Evolutionary conservation across 2,329 filamentous ascomycete species (phyloP).

Genomic region (Fusarium sp.): DNA sequence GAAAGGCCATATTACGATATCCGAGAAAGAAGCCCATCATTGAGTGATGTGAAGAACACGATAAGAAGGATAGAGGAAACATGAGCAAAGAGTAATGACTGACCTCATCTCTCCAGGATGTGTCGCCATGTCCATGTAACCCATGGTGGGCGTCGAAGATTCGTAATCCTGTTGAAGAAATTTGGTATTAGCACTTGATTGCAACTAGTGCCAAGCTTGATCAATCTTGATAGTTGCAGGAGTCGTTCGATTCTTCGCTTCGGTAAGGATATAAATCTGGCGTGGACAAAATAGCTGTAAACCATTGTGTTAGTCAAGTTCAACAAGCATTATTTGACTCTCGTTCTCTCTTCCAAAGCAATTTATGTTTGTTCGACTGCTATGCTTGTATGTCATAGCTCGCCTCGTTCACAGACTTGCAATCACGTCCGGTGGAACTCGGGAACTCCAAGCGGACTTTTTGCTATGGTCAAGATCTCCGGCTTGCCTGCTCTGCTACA

Average conservation of each 20-base stretch:
- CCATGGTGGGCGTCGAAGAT: constrained; percentile 64
- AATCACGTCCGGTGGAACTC: constrained; percentile 36
- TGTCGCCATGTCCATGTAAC: constrained; percentile 65
- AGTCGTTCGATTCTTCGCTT: constrained; percentile 14
- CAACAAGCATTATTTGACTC: neutral
- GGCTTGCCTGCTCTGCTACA: constrained; percentile 24
- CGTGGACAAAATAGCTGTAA: neutral
- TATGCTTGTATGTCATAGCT: constrained; percentile 20
- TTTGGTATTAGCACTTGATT: constrained; percentile 37
- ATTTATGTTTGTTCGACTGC: constrained; percentile 25
- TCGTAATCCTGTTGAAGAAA: constrained; percentile 64
- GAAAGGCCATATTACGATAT: neutral
- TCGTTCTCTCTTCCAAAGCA: neutral
- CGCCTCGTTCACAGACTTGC: constrained; percentile 16
- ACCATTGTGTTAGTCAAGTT: constrained; percentile 17
- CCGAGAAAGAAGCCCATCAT: neutral
- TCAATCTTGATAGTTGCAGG: constrained; percentile 4
- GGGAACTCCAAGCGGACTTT: constrained; percentile 17
- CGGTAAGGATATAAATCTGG: neutral
- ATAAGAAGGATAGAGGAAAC: constrained; percentile 25
- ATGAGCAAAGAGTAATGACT: constrained; percentile 48
- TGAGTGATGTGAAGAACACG: neutral
- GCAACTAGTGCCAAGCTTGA: constrained; percentile 10
- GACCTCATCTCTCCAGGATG: constrained; percentile 67
- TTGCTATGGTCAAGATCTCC: constrained; percentile 23